Conservation (phyloP, 2,329 filamentous ascomycete genomes). For the Trichoderma koningiopsis region DNA sequence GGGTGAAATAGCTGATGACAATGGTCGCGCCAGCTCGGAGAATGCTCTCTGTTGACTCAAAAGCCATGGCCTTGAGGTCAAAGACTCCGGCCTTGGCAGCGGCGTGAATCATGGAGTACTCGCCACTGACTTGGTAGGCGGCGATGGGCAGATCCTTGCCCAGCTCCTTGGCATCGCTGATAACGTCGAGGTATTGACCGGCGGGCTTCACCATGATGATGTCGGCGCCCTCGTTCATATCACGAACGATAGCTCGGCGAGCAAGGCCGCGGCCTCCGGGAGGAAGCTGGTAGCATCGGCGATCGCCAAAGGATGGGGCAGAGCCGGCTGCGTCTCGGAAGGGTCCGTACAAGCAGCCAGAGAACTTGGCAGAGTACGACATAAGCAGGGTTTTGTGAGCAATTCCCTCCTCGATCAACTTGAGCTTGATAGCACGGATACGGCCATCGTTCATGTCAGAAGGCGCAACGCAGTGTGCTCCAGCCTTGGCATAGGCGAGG, state of each 20-base stretch:
- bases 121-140: conserved; percentile 95
- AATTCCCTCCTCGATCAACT: conserved; percentile 92
- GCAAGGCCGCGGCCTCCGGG: conserved; percentile 90
- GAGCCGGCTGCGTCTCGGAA: conserved; percentile 97
- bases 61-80: conserved; percentile 90
- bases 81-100: conserved; percentile 96
- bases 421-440: conserved; percentile 96
- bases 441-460: conserved; percentile 99
- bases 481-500: conserved; percentile 92
- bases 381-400: conserved; percentile 90
- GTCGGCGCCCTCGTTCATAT: conserved; percentile 92
- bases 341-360: conserved; percentile 91
- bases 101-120: conserved; percentile 97
- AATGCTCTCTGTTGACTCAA: conserved; percentile 92
- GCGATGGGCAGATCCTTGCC: conserved; percentile 89
- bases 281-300: conserved; percentile 95
- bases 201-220: conserved; percentile 99
- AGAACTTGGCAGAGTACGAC: conserved; percentile 98
- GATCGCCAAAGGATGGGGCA: conserved; percentile 86
- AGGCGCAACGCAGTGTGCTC: conserved; percentile 93
- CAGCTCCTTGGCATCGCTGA: conserved; percentile 93
- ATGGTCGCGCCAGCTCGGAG: conserved; percentile 91
- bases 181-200: conserved; percentile 94
- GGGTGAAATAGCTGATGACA: conserved; percentile 91
- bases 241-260: conserved; percentile 82